Base-by-base conservation (phyloP, 1,284 basidiomycete genomes). In the Microbotryum saponariae region DNA sequence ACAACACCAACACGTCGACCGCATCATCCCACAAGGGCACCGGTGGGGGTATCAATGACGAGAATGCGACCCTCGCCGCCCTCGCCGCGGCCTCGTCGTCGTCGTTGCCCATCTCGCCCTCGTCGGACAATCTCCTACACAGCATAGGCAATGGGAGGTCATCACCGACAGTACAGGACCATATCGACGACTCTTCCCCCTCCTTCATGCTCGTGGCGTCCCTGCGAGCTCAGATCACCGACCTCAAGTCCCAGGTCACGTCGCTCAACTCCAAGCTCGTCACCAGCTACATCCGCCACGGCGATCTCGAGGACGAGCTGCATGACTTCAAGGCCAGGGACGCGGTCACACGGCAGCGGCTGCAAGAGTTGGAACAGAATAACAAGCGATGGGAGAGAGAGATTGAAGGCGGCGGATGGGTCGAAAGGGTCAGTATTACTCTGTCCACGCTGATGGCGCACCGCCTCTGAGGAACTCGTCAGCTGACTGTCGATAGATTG, bases 191-290 rank as follows among this genome's bases (percentile, higher is more conserved):
- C 12, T 55, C 44, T 0, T 33, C 54, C 16, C 46, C 54, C 25
- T 61, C 47, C 9, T 59, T 60, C 7, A 80, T 85, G 77, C 81
- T 93, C 69, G 89, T 93, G 70, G 76, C 80, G 16, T 86, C 88
- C 0, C 79, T 96, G 23, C 85, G 89, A 33, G 76, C 80, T 3
- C 91, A 96, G 74, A 82, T 96, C 20, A 82, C 85, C 59, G 89
- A 96, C 73, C 80, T 97, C 54, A 86, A 88, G 71, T 85, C 87
- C 29, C 93, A 97, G 76, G 89, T 96, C 50, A 85, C 86, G 27
- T 84, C 88, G 73, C 85, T 97, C 66, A 97, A 97, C 75, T 79
- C 81, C 73, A 97, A 98, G 76, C 87, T 98, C 53, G 90, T 98
- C 64, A 80, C 83, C 59, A 91, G 89, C 3, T 96, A 97, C 76